Conservation (phyloP, 2,329 filamentous ascomycete species). For the Aspergillus fumigatus region DNA sequence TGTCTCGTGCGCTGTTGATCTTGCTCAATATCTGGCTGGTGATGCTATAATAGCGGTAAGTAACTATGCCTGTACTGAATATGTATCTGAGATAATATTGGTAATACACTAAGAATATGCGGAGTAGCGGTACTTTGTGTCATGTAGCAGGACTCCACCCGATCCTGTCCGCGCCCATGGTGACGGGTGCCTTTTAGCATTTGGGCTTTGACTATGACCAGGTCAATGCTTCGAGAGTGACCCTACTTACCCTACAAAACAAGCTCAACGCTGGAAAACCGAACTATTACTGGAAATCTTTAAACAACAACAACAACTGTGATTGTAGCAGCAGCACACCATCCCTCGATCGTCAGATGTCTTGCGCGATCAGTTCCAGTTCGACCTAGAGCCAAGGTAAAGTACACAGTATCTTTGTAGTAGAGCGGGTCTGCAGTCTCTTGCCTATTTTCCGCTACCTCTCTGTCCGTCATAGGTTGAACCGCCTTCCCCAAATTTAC, state of each 20-base stretch:
- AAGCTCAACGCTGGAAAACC: neutral
- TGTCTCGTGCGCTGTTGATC: neutral
- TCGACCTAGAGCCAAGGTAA: neutral
- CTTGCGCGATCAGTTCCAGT: neutral
- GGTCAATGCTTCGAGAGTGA: conserved; percentile 1
- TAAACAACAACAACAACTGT: too few species aligned
- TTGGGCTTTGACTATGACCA: conserved; percentile 13
- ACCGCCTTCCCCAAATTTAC: neutral
- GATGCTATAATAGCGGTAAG: neutral
- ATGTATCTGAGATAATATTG: neutral
- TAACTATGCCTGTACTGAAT: neutral
- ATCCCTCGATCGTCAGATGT: too few species aligned
- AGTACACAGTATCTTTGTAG: neutral
- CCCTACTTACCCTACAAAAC: neutral
- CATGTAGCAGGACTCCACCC: conserved; percentile 6
- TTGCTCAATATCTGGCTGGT: neutral
- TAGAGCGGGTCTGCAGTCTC: neutral
- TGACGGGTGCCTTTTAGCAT: conserved; percentile 16
- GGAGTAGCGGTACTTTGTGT: neutral
- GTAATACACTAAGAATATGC: neutral
- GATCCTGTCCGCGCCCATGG: conserved; percentile 16
- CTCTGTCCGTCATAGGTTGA: neutral
- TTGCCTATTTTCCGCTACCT: neutral
- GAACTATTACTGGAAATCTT: too few species aligned
- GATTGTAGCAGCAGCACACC: too few species aligned